A percentile compares a stretch with the other conserved stretches of the same genome.
Conservation (phyloP, 495 filamentous ascomycete genomes). For the Hypoxylon fuscum region DNA sequence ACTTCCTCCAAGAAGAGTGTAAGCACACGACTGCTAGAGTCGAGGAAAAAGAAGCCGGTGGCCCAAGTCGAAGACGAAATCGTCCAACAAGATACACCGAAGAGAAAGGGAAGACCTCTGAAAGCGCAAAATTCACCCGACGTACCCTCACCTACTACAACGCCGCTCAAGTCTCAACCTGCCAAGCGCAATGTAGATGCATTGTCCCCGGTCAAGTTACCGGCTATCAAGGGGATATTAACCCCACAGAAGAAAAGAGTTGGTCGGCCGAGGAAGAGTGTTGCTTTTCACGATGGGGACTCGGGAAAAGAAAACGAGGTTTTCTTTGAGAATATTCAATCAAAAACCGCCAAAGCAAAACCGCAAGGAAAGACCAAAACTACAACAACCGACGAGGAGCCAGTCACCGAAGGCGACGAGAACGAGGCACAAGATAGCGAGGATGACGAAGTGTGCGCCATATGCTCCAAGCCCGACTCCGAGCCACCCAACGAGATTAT, state of each 20-base stretch:
- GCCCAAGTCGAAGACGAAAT: slow-evolving; percentile 6
- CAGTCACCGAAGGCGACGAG: slow-evolving; percentile 31
- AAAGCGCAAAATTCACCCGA: slow-evolving; percentile 12
- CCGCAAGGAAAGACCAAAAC: slow-evolving; percentile 5
- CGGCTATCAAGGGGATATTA: slow-evolving; percentile 51
- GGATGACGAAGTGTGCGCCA: slow-evolving; percentile 56
- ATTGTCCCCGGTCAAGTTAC: slow-evolving; percentile 11
- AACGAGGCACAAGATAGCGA: slow-evolving; percentile 40
- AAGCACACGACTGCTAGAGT: slow-evolving; percentile 16
- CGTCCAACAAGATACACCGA: slow-evolving; percentile 32
- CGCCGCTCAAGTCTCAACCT: slow-evolving; percentile 6
- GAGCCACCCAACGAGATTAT: slow-evolving; percentile 70
- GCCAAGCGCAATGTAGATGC: slow-evolving; percentile 2
- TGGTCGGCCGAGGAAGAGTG: slow-evolving; percentile 48
- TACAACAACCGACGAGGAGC: slow-evolving; percentile 13
- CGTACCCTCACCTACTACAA: slow-evolving; percentile 8
- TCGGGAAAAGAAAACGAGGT: slow-evolving; percentile 38
- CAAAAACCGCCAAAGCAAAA: slow-evolving; percentile 15
- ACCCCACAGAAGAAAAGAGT: slow-evolving; percentile 47
- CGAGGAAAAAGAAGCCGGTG: slow-evolving; percentile 19
- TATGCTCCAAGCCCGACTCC: slow-evolving; percentile 60
- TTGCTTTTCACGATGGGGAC: slow-evolving; percentile 48
- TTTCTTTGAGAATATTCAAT: slow-evolving; percentile 43
- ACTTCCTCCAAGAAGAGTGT: slow-evolving; percentile 32
- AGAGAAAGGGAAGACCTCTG: slow-evolving; percentile 32